phyloP scores from a whole-genome alignment of 164 flowering plant species.

The Malania oleifera region DNA sequence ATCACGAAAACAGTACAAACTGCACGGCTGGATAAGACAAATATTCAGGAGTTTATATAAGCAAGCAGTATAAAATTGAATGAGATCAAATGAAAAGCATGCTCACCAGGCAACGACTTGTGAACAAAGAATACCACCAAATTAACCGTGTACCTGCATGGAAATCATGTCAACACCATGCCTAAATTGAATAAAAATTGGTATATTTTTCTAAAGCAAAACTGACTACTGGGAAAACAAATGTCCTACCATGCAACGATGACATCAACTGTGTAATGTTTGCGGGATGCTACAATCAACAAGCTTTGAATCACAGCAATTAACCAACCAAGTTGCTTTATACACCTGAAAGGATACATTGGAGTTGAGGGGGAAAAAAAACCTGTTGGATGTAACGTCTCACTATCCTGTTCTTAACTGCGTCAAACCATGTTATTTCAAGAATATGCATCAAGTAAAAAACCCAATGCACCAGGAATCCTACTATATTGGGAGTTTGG shows the following conservation, averaged over 20 bases:
- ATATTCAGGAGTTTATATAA: no score
- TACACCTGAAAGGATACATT: constrained; percentile 34
- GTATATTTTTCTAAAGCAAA: not conserved
- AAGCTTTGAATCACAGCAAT: constrained; percentile 69
- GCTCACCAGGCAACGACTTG: constrained; percentile 67
- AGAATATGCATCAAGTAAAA: no score
- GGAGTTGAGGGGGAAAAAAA: no score
- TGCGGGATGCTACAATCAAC: constrained; percentile 86
- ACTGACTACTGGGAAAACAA: not conserved
- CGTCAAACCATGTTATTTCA: no score
- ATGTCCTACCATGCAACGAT: constrained; percentile 56
- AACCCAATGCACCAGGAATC: not conserved
- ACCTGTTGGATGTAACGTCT: no score
- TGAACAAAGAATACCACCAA: constrained; percentile 84
- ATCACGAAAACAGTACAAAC: no score
- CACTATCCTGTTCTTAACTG: no score
- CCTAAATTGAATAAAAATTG: not conserved
- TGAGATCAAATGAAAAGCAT: no score
- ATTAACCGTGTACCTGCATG: constrained; percentile 86
- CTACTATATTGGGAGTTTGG: no score
- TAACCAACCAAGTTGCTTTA: constrained; percentile 82
- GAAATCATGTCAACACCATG: not conserved
- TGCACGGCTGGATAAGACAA: no score
- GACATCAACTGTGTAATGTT: constrained; percentile 68
- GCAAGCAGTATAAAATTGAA: no score